Evolutionary conservation across 1,284 basidiomycete species (phyloP), one percentile per base, ranked within the genome.

Genomic region (Sphaerobolus stellatus): DNA sequence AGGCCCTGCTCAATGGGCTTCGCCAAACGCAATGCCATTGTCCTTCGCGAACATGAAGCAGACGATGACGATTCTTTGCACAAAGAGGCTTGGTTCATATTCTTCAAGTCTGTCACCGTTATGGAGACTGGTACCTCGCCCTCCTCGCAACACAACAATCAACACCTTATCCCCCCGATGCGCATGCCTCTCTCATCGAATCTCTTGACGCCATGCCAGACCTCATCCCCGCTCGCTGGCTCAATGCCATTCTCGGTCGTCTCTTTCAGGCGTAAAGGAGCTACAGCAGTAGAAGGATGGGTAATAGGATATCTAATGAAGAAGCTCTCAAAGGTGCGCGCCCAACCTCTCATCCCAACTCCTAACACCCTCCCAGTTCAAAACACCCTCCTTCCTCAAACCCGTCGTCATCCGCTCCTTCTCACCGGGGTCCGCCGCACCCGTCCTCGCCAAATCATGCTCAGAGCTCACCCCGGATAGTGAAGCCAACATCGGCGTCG

Each of bases 71-170:
- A 80, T 1, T 61, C 79, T 50, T 72, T 82, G 62, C 60, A 69
- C 3, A 70, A 75, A 4, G 79, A 80, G 2, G 88, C 92, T 1
- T 95, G 92, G 91, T 96, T 88, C 75, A 83, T 97, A 65, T 96
- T 96, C 70, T 83, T 90, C 22, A 86, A 87, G 56, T 86, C 84
- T 22, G 92, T 86, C 66, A 76, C 85, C 56, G 89, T 92, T 68
- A 92, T 92, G 90, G 90, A 98, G 94, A 98, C 69, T 98, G 95
- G 94, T 98, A 97, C 68, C 78, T 94, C 46, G 81, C 92, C 0
- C 78, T 98, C 48, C 71, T 94, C n/a, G 30, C 52, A 84, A 91
- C 50, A 87, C 74, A 61, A 88, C 81, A 56, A 79, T 80, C 68
- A 65, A 85, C 58, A 79, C 83, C 27, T 68, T 24, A 78, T 96